These are phyloP conservation scores for Tephrocybe sp. DNA, from an alignment of 768 basidiomycete genomes.

Conservation along the genomic window DNA sequence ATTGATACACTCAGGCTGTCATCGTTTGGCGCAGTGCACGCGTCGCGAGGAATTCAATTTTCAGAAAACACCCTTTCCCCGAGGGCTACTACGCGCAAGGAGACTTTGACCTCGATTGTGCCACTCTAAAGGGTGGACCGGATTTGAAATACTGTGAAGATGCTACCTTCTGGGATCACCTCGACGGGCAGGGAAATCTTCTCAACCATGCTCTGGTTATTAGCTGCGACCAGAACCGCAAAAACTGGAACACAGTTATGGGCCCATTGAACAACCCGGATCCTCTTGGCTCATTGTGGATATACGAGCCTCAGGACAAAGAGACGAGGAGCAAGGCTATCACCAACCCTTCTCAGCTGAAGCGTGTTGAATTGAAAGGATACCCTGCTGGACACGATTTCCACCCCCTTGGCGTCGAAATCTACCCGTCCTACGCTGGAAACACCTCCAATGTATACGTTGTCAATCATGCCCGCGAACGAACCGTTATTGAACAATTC, in stretches of 20 bases:
- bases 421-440: conserved; percentile 48
- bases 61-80: conserved; percentile 43
- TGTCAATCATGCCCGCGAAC: conserved; percentile 63
- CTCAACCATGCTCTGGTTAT: conserved; percentile 43
- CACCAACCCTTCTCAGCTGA: conserved; percentile 22
- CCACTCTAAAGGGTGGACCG: conserved; percentile 29
- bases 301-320: conserved; percentile 35
- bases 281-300: conserved; percentile 60
- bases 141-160: conserved; percentile 63
- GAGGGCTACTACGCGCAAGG: conserved; percentile 50
- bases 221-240: conserved; percentile 54
- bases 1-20: conserved; percentile 31
- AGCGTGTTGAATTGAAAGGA: conserved; percentile 41
- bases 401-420: conserved; percentile 67
- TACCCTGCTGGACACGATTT: conserved; percentile 63
- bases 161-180: conserved; percentile 60
- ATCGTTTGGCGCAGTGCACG: conserved; percentile 43
- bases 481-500: conserved; percentile 71
- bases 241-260: conserved; percentile 76
- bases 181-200: conserved; percentile 33
- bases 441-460: conserved; percentile 57
- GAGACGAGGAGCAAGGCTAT: conserved; percentile 6
- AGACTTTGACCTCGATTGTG: conserved; percentile 45
- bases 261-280: conserved; percentile 61
- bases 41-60: conserved; percentile 36